Evolutionary conservation across 2,329 filamentous ascomycete species (phyloP), one percentile per base, ranked within the genome.

Genomic region (Botrytis squamosa): DNA sequence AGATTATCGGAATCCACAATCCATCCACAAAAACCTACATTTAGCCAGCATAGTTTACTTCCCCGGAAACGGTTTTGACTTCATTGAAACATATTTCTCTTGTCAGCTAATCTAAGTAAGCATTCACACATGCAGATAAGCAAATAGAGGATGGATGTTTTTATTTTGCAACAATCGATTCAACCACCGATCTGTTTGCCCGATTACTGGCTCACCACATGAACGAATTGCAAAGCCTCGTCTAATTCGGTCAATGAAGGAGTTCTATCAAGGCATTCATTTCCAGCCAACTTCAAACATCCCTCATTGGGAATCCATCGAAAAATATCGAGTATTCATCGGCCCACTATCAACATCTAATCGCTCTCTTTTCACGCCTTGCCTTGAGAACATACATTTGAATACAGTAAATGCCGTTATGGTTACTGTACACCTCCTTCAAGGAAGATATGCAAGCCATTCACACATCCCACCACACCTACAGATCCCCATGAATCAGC

Each of bases 381-480:
- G 20, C 49, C 18, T 16, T 29, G 59, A 62, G 6, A 52, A 52
- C 33, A 40, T 10, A 40, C 22, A 40, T 67, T 40, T 8, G 25
- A 46, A 46, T n/a, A 55, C n/a, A 40, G 40, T 57, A 6, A 42
- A 57, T 29, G 46, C 36, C 49, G 42, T 68, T 18, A 29, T 42
- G 65, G 46, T 40, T 68, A 57, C 36, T 68, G 46, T 57, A 55
- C 36, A 29, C 25, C 42, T 49, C 14, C n/a, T 57, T 38, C 65
- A 55, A 29, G 36, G 46, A 29, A 68, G 22, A 33, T 57, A 68
- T 68, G 65, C 65, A 68, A 68, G 65, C 65, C 36, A 29, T 57
- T 38, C 46, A 55, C 65, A 55, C 65, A 68, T 57, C 65, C 63
- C 46, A 66, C 63, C 42, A 66, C 63, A 68, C 65, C 49, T 55